Conservation (phyloP, 768 basidiomycete species). For the Pleurotus pulmonarius region DNA sequence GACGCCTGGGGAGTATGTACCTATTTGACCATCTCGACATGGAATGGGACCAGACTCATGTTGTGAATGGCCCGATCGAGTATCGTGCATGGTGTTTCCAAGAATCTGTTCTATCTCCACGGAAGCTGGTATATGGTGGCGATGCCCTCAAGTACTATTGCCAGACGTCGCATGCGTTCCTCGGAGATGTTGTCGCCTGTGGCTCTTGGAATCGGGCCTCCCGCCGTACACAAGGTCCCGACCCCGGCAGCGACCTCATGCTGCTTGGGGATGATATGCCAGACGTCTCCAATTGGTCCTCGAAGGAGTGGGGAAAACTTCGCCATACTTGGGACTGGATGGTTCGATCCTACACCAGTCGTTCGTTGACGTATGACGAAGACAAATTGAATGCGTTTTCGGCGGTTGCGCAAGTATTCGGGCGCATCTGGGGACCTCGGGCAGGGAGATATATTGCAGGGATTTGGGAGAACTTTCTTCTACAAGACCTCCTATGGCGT, state of each 20-base stretch:
- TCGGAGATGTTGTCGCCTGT: neutral
- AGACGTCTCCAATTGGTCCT: neutral
- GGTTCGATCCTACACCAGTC: neutral
- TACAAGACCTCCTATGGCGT: neutral
- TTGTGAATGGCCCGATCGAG: neutral
- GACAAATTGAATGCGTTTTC: neutral
- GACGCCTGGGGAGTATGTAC: neutral
- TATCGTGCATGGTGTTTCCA: slow-evolving; percentile 1
- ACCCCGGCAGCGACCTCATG: neutral
- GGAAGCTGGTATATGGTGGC: neutral
- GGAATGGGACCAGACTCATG: neutral
- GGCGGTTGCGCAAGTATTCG: neutral
- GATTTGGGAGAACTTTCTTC: neutral
- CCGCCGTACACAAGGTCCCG: neutral
- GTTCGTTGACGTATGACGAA: neutral
- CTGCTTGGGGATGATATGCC: no score
- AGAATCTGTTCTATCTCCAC: neutral
- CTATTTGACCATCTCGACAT: no score
- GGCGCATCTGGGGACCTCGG: neutral
- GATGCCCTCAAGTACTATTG: neutral
- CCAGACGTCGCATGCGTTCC: neutral
- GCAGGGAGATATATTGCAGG: neutral
- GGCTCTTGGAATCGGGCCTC: neutral
- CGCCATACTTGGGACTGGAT: neutral
- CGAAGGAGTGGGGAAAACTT: neutral